Evolutionary conservation across 768 basidiomycete species (phyloP).

Genomic region (Pholiota microspora): DNA sequence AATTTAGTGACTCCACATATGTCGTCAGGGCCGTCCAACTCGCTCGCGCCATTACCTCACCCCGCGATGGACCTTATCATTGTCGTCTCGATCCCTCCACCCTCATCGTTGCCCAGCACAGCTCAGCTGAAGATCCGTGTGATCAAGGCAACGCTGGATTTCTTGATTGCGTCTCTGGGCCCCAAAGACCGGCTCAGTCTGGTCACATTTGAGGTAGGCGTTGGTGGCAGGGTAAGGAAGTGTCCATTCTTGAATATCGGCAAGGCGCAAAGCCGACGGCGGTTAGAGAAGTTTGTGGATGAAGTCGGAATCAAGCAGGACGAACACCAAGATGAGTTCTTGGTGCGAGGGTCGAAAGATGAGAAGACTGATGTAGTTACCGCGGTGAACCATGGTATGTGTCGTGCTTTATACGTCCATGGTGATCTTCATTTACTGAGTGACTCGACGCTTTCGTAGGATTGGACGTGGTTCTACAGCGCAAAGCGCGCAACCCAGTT

Average conservation of each 20-base stretch:
- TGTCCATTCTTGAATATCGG: conserved; percentile 89
- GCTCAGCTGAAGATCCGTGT: conserved; percentile 86
- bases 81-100: conserved; percentile 83
- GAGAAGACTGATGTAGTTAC: conserved; percentile 98
- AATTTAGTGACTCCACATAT: conserved; percentile 68
- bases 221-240: conserved; percentile 79
- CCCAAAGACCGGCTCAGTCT: conserved; percentile 80
- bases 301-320: conserved; percentile 50
- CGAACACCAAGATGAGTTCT: conserved; percentile 46
- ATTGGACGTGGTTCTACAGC: conserved; percentile 91
- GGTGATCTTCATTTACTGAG: not conserved
- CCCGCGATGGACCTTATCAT: conserved; percentile 91
- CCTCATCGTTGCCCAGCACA: conserved; percentile 68
- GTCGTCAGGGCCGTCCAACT: conserved; percentile 75
- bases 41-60: conserved; percentile 77
- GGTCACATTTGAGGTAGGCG: conserved; percentile 90
- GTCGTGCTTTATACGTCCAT: not conserved
- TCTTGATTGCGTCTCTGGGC: conserved; percentile 75
- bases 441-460: conserved; percentile 55
- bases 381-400: conserved; percentile 90
- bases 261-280: conserved; percentile 60
- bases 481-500: conserved; percentile 86
- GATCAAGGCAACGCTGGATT: conserved; percentile 85
- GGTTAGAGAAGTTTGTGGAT: conserved; percentile 79
- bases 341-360: conserved; percentile 76